A percentile compares a stretch with the other conserved stretches of the same genome.
These are phyloP conservation scores for Aplosporella prunicola DNA, from an alignment of 2,329 filamentous ascomycete species.

Conservation along the genomic window DNA sequence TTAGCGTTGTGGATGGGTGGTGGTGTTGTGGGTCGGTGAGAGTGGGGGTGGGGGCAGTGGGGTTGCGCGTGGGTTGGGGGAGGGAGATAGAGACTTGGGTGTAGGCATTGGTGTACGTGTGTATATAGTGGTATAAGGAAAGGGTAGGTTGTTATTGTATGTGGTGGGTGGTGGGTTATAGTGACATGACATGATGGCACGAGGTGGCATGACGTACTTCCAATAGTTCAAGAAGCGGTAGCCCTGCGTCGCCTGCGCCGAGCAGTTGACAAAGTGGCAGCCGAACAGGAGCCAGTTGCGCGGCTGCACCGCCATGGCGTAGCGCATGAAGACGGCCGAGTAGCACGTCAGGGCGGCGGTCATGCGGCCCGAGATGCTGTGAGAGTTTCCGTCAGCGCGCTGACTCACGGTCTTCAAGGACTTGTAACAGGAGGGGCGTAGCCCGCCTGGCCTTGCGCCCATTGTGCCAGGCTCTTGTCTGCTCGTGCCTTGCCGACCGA, in stretches of 20 bases:
- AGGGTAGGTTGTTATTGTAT: too few relatives aligned
- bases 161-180: neutral
- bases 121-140: neutral
- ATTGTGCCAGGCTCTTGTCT: too few relatives aligned
- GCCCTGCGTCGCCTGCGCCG: constrained; percentile 50
- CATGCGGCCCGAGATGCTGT: constrained; percentile 56
- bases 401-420: too few relatives aligned
- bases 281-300: constrained; percentile 60
- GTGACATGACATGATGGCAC: neutral
- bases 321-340: constrained; percentile 57
- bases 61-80: too few relatives aligned
- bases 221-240: constrained; percentile 55
- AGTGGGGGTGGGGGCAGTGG: too few relatives aligned
- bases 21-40: too few relatives aligned
- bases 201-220: constrained; percentile 28
- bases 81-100: too few relatives aligned
- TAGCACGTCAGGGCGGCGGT: constrained; percentile 52
- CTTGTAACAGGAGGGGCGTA: too few relatives aligned
- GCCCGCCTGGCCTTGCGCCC: too few relatives aligned
- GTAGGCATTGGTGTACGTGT: constrained; percentile 3
- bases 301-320: constrained; percentile 53
- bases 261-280: constrained; percentile 57
- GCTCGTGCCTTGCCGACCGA: too few relatives aligned
- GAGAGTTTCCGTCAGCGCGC: too few relatives aligned
- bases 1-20: too few relatives aligned